Conservation (phyloP, 2,329 filamentous ascomycete genomes). For the Fusarium xyrophilum region DNA sequence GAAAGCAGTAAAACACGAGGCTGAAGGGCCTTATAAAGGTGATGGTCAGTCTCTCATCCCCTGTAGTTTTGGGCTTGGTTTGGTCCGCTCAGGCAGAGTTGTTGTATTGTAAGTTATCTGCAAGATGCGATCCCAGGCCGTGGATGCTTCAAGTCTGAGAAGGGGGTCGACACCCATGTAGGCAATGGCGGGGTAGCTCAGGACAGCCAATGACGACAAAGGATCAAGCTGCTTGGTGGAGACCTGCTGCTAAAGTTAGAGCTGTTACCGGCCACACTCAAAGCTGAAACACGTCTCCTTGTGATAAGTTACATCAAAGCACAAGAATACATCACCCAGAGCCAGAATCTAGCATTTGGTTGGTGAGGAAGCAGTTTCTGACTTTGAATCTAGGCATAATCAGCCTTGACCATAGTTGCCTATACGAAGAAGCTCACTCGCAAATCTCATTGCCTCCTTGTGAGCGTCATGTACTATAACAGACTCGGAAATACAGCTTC, state of each 20-base stretch:
- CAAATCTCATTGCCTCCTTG: not conserved
- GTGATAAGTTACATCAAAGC: slow-evolving; percentile 23
- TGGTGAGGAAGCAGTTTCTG: not conserved
- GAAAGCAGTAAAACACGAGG: not conserved
- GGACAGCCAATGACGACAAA: not conserved
- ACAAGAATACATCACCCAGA: not conserved
- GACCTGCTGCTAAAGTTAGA: slow-evolving; percentile 22
- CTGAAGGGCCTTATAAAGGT: not conserved
- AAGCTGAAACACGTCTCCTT: slow-evolving; percentile 38
- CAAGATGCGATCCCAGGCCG: not conserved
- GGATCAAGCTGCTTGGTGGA: slow-evolving; percentile 17
- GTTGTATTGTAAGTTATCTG: too few species aligned
- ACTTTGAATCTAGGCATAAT: not conserved
- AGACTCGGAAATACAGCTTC: slow-evolving; percentile 5
- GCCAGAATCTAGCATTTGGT: not conserved
- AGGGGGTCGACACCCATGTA: slow-evolving; percentile 18
- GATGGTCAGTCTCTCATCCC: not conserved
- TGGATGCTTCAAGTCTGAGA: slow-evolving; percentile 20
- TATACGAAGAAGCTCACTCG: not conserved
- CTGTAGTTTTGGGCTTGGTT: not conserved
- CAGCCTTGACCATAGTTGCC: not conserved
- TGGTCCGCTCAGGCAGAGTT: slow-evolving; percentile 1
- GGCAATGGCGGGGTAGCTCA: slow-evolving; percentile 34
- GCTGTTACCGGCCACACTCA: slow-evolving; percentile 11
- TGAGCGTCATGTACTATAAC: not conserved